Evolutionary conservation across 768 basidiomycete species (phyloP).

Genomic region (Cantharellus cinnabarinus): DNA sequence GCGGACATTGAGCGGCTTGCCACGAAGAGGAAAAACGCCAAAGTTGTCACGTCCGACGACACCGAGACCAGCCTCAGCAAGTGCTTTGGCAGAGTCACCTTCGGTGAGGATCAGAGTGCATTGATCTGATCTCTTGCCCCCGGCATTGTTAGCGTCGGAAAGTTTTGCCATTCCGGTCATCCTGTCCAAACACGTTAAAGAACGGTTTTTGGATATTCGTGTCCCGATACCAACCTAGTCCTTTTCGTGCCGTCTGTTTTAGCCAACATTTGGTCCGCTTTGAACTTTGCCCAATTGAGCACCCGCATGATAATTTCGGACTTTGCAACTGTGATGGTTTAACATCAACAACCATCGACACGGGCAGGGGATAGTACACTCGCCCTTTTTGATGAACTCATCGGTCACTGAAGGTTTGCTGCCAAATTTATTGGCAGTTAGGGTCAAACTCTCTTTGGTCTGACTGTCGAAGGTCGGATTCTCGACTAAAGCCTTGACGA

Average conservation of each 20-base stretch:
- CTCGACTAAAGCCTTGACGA: conserved; percentile 87
- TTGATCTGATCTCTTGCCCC: conserved; percentile 52
- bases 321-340: conserved; percentile 43
- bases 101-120: conserved; percentile 96
- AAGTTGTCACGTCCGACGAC: conserved; percentile 94
- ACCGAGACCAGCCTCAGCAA: conserved; percentile 83
- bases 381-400: conserved; percentile 93
- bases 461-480: conserved; percentile 99
- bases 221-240: conserved; percentile 34
- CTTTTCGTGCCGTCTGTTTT: conserved; percentile 88
- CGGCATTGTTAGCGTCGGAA: conserved; percentile 93
- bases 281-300: conserved; percentile 90
- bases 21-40: conserved; percentile 93
- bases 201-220: conserved; percentile 1
- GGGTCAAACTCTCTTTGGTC: conserved; percentile 87
- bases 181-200: conserved; percentile 21
- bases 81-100: conserved; percentile 95
- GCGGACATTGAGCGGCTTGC: conserved; percentile 90
- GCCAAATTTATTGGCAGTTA: conserved; percentile 65
- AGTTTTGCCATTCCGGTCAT: conserved; percentile 83
- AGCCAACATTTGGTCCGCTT: conserved; percentile 88
- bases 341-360: neutral
- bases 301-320: conserved; percentile 81
- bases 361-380: conserved; percentile 7
- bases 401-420: conserved; percentile 72